Base-by-base conservation (phyloP, 1,284 basidiomycete species). In the Ceratobasidium sp. region DNA sequence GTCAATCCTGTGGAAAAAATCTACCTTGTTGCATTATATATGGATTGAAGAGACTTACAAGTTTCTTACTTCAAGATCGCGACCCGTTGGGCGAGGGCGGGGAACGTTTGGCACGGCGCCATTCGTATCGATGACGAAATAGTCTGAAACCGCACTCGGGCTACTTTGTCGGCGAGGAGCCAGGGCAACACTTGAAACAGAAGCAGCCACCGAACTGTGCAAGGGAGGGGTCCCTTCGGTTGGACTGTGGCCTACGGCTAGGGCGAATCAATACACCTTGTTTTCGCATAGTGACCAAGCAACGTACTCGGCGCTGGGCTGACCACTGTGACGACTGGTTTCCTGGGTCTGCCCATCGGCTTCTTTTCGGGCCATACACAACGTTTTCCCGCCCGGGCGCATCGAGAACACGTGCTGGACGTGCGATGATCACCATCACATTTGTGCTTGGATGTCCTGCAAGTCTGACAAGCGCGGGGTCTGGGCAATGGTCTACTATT, bases 351-450 rank as follows among this genome's bases (percentile, higher is more conserved):
- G 17, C 60, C 60, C 60, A 65, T 65, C 1, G 60, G 60, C 27
- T 65, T 65, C 49, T 35, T 65, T 20, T 29, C 60, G 27, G 60
- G 60, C 60, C 60, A 65, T 17, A 65, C n/a, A 29, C 60, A 65
- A 17, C 31, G 17, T 42, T 65, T 65, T 17, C 60, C 60, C 4
- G 60, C 25, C 7, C 60, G 47, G 6, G 35, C 25, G 15, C 60
- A 65, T 22, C 60, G 47, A 13, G 49, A 40, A 35, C 60, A 65
- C 3, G 60, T 47, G 12, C 13, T 17, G 8, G 60, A 52, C 22
- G 40, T 52, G 31, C 32, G 60, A 17, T 65, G 49, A 49, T 65
- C 20, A 22, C 60, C 60, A 32, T 65, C 60, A n/a, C 60, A 65
- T 42, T 53, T 65, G 22, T 65, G 60, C n/a, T 65, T 65, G 22